phyloP scores from a whole-genome alignment of 2,329 filamentous ascomycete species.

The Hymenoscyphus fraxineus region DNA sequence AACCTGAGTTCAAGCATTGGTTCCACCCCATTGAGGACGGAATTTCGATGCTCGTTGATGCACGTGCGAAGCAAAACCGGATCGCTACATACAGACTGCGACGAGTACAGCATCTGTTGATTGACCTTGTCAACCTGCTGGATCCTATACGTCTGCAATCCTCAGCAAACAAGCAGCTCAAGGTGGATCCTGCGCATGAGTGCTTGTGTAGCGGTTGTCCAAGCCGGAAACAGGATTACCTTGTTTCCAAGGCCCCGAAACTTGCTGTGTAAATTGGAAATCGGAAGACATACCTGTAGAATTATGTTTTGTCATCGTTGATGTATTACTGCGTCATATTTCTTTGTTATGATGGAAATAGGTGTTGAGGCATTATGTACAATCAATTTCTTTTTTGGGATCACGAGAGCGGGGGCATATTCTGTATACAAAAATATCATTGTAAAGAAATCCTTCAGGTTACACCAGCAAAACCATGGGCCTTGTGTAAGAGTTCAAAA shows the following conservation, averaged over 20 bases:
- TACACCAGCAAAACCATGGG: too few species aligned
- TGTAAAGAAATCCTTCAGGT: too few species aligned
- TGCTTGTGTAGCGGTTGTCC: slow-evolving; percentile 23
- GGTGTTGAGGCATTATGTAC: too few species aligned
- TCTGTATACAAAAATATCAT: too few species aligned
- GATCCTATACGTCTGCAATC: slow-evolving; percentile 14
- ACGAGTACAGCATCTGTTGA: slow-evolving; percentile 22
- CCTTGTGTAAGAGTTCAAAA: too few species aligned
- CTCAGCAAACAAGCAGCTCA: slow-evolving; percentile 10
- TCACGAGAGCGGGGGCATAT: too few species aligned
- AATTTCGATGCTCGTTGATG: slow-evolving; percentile 16
- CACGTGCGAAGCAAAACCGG: slow-evolving; percentile 7
- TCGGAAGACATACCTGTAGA: too few species aligned
- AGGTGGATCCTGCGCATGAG: slow-evolving; percentile 22
- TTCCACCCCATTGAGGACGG: slow-evolving; percentile 22
- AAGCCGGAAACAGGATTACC: slow-evolving; percentile 7
- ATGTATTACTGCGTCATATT: too few species aligned
- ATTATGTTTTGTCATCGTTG: too few species aligned
- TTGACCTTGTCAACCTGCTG: slow-evolving; percentile 24
- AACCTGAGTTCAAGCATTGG: slow-evolving; percentile 20
- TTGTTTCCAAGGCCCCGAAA: slow-evolving; percentile 11
- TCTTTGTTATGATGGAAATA: too few species aligned
- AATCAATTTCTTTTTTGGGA: too few species aligned
- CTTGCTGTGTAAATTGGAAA: slow-evolving; percentile 8
- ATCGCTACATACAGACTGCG: slow-evolving; percentile 21